Base-by-base conservation (phyloP, 2,329 filamentous ascomycete species). In the Fusarium fujikuroi region DNA sequence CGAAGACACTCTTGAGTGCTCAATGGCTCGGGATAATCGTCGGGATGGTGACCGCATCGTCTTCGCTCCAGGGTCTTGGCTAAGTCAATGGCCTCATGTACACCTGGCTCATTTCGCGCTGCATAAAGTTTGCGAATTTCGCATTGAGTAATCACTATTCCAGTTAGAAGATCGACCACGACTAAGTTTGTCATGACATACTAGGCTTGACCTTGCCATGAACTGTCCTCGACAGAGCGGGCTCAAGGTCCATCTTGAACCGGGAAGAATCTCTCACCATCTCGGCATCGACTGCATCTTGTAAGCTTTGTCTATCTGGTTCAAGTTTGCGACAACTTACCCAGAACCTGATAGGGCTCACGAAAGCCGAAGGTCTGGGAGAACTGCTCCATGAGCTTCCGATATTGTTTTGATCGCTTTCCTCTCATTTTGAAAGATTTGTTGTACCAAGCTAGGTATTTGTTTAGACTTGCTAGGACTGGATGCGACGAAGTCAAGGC, bases 321-420 rank as follows among this genome's bases (percentile, higher is more conserved):
- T 47, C 50, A 49, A 49, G 59, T 60, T 63, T 60, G 47, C 30
- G 25, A 47, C 23, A 66, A 79, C 85, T 65, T 84, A 92, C 90
- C 86, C 47, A 97, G 86, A 58, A 97, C 92, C 84, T 98, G 96
- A 84, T 98, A 98, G 16, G 96, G 95, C 84, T 96, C 93, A 76
- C 95, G 93, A 82, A 98, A 98, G 69, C 93, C 92, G 81, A 97
- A 98, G 69, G 91, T 91, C 81, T 95, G 88, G 80, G 92, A 91
- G 88, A 95, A 97, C 80, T 95, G 92, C 83, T 94, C 92, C 92
- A 99, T 97, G 79, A 98, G 91, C 90, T 98, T 98, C 77, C 87
- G 86, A 77, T 88, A 88, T 76, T 87, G 86, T 74, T 88, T 88
- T 28, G 85, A 85, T 19, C 87, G 82, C 79, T 87, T 87, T 60